Percentiles rank a stretch among this genome's conserved stretches.
Conservation (phyloP, 169 alveolate genomes). For the Plasmodium malariae region DNA sequence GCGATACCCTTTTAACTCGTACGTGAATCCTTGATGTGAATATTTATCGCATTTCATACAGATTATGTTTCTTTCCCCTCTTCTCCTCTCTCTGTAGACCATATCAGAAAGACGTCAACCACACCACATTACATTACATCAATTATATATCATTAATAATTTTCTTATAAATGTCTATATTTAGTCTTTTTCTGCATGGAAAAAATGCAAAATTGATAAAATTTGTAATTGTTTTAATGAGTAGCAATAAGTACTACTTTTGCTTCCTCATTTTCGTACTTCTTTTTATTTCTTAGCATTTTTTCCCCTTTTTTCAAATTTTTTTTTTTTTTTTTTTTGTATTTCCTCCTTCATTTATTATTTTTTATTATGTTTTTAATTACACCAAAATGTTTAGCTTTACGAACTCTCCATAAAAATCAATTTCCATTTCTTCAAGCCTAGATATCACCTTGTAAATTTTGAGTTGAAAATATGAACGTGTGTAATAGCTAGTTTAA, state of each 20-base stretch:
- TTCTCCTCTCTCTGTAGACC: not conserved
- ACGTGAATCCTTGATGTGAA: too few relatives aligned
- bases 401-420: constrained; percentile 38
- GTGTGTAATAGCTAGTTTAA: too few relatives aligned
- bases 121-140: not conserved
- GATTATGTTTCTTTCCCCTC: not conserved
- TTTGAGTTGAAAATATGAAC: too few relatives aligned
- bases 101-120: not conserved
- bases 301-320: not conserved
- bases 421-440: constrained; percentile 65
- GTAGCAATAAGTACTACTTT: not conserved
- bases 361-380: constrained; percentile 7
- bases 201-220: constrained; percentile 16
- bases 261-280: too few relatives aligned
- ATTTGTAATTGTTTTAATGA: not conserved
- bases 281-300: too few relatives aligned
- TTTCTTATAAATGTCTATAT: constrained; percentile 44
- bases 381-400: constrained; percentile 46
- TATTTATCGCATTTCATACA: too few relatives aligned
- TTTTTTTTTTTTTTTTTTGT: not conserved
- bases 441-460: constrained; percentile 25
- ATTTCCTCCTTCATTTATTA: not conserved
- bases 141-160: constrained; percentile 45
- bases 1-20: too few relatives aligned
- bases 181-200: constrained; percentile 38